Base-by-base conservation (phyloP, 345 rosid genomes). In the Crucihimalaya himalaica region DNA sequence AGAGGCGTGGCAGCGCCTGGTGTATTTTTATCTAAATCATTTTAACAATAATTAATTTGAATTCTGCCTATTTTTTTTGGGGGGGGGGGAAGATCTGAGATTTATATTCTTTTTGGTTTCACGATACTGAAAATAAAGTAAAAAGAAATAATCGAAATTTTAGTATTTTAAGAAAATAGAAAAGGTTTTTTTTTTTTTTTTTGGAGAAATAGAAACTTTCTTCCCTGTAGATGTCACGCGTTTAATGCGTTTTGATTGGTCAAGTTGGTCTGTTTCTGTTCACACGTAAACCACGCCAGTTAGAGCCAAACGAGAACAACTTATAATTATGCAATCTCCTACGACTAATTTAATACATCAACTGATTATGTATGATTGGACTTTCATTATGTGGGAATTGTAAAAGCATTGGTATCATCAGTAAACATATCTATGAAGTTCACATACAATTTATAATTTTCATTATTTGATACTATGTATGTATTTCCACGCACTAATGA, bases 211-310 rank as follows among this genome's bases (percentile, higher is more conserved):
- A 27, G 5, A 8, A 62, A 63, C 8, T 34, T 63, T 63, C 14
- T 53, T 54, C 43, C 76, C 63, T 46, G 63, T 72, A 52, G 69
- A 52, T 72, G 31, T 42, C 37, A 67, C 73, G 73, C 55, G 46
- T 66, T 39, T 48, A 19, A 28, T 74, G 66, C 61, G 62, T 59
- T 74, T 57, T 67, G 73, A 67, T 67, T 75, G 68, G 73, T 51
- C 63, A 59, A 68, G 57, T 61, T 75, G 40, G 40, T 53, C 19
- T 65, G 25, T 52, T 42, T 18, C 5, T 58, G 78, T 74, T 74
- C 73, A 67, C 73, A 66, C 78, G 62, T 67, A 58, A 66, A 66
- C 73, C 62, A 74, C 73, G 66, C 58, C 58, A 64, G 11, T 72
- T 73, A 27, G 64, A 73, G 37, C 31, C 47, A 32, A 32, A 11